Conservation (phyloP, 192 early-diverging fungal genomes). For the Haplosporangium gracile region DNA sequence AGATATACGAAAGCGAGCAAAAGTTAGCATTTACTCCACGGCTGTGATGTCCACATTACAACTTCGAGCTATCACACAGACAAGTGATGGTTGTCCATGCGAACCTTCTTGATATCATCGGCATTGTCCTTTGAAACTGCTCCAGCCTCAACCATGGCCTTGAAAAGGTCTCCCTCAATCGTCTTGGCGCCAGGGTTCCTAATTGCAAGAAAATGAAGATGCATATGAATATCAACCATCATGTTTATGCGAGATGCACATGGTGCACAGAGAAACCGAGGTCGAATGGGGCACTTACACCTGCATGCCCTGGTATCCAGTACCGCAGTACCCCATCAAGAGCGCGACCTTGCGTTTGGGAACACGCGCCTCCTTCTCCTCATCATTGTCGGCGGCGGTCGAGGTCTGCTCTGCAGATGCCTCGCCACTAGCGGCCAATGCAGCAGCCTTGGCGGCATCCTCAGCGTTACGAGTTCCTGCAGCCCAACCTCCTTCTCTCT, state of each 20-base stretch:
- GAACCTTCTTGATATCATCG: conserved; percentile 79
- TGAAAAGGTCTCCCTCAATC: conserved; percentile 93
- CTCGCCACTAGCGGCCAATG: conserved; percentile 1
- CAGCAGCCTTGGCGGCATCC: conserved; percentile 41
- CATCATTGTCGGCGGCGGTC: conserved; percentile 17
- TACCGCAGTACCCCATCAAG: conserved; percentile 94
- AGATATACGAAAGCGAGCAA: neutral
- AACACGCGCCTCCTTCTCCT: conserved; percentile 62
- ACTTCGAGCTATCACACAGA: neutral
- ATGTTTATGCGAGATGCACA: neutral
- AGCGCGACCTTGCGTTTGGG: conserved; percentile 94
- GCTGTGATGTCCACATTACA: neutral
- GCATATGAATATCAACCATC: neutral
- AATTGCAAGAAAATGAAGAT: neutral
- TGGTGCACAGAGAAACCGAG: neutral
- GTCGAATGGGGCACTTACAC: conserved; percentile 64
- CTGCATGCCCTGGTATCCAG: conserved; percentile 98
- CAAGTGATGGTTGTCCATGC: neutral
- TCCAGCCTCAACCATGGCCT: conserved; percentile 83
- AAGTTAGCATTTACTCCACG: neutral
- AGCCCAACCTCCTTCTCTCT: conserved; percentile 27
- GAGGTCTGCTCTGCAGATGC: neutral
- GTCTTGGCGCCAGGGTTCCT: conserved; percentile 84
- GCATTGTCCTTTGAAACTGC: conserved; percentile 92
- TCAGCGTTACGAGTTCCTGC: conserved; percentile 27